phyloP scores from a whole-genome alignment of 495 filamentous ascomycete species.

The Evernia prunastri region DNA sequence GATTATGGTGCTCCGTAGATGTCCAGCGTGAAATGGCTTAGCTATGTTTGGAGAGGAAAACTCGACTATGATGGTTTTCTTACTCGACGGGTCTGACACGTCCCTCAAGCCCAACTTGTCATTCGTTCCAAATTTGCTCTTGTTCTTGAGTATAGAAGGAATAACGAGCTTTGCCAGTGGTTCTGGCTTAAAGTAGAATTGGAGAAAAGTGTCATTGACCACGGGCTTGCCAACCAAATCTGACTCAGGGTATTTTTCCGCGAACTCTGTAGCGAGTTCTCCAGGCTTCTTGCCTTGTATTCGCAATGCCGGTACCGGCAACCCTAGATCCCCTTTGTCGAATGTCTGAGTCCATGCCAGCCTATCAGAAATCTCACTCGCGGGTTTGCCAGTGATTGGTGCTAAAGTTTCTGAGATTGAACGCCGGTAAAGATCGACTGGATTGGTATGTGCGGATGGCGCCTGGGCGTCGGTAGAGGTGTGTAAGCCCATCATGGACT shows the following conservation, averaged over 20 bases:
- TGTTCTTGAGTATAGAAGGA: slow-evolving; percentile 54
- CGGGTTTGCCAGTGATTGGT: slow-evolving; percentile 65
- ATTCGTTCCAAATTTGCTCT: slow-evolving; percentile 60
- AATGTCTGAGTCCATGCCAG: slow-evolving; percentile 76
- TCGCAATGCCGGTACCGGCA: slow-evolving; percentile 72
- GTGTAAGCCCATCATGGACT: slow-evolving; percentile 12
- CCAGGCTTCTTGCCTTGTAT: slow-evolving; percentile 72
- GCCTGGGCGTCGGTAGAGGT: slow-evolving; percentile 10
- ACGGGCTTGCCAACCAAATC: slow-evolving; percentile 66
- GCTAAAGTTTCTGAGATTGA: slow-evolving; percentile 70
- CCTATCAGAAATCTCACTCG: slow-evolving; percentile 67
- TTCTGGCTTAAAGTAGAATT: slow-evolving; percentile 69
- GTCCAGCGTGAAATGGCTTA: slow-evolving; percentile 66
- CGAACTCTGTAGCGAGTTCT: slow-evolving; percentile 65
- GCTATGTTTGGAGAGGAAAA: slow-evolving; percentile 76
- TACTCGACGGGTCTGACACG: slow-evolving; percentile 59
- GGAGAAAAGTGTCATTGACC: slow-evolving; percentile 58
- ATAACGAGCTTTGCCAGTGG: slow-evolving; percentile 57
- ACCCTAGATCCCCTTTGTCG: slow-evolving; percentile 82
- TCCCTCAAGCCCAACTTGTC: slow-evolving; percentile 59
- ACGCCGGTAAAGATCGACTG: slow-evolving; percentile 79
- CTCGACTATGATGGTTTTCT: slow-evolving; percentile 59
- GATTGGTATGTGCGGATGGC: slow-evolving; percentile 63
- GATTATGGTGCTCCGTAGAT: slow-evolving; percentile 70
- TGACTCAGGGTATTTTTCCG: slow-evolving; percentile 69